Base-by-base conservation (phyloP, 352 stramenopile species). In the Globisporangium rhizosaccharum region DNA sequence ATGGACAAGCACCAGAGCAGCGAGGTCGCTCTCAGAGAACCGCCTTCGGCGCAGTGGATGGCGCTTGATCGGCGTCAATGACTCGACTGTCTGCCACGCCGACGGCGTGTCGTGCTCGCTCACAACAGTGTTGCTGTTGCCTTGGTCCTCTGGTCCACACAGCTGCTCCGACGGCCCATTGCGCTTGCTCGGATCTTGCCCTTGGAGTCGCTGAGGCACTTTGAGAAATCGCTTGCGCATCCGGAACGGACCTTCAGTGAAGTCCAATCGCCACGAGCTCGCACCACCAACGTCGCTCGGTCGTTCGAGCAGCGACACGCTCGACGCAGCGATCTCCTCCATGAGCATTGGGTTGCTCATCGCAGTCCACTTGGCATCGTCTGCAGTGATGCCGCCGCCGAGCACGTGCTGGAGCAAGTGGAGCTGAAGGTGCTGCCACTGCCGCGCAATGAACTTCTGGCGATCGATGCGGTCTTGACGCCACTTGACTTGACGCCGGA, bases 401-500 rank as follows among this genome's bases (percentile, higher is more conserved):
- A 80, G 51, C 0, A 49, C 42, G 33, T 80, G 71, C 28, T 75
- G 46, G 23, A 72, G 53, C 18, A 77, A 51, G 18, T 67, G 59
- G 26, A 65, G 57, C 0, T 72, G 63, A 14, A 87, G 26, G 12
- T 73, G 63, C 36, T 76, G 52, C 80, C 78, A 86, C 54, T 90
- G 73, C 0, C 77, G 72, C 14, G 63, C 56, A 44, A 77, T 75
- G 53, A 86, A 90, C 50, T 90, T 88, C 26, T 88, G 73, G 7
- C 78, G 65, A 36, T 90, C 80, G 11, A 88, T 55, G 2, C 68
- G 71, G 42, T 88, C 76, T 78, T 90, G 80, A 17, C 68, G 68
- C 80, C 80, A 88, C 48, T 87, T 88, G 6, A 81, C 64, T 56
- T 88, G 77, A 0, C 76, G 67, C 23, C 69, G 66, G 37, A 87